A percentile compares a stretch with the other conserved stretches of the same genome.
These are phyloP conservation scores for Balamuthia mandrillaris DNA, from an alignment of 208 protist genomes.

Conservation along the genomic window DNA sequence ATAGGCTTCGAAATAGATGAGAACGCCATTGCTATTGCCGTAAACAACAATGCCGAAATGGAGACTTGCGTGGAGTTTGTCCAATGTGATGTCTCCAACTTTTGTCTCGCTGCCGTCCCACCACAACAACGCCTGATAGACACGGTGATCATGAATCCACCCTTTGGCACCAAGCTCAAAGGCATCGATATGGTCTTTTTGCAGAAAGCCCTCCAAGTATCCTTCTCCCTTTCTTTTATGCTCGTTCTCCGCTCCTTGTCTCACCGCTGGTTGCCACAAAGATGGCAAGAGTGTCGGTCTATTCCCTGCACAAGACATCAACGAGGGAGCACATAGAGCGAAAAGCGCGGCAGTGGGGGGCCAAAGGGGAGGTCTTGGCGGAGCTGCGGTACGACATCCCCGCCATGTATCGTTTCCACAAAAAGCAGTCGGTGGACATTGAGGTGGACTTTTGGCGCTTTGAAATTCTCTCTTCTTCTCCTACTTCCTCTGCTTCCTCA, in stretches of 20 bases:
- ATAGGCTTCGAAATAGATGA: slow-evolving; percentile 58
- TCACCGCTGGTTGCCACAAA: neutral
- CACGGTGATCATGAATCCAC: slow-evolving; percentile 67
- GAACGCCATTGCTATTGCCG: slow-evolving; percentile 44
- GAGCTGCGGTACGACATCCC: slow-evolving; percentile 63
- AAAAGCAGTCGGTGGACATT: slow-evolving; percentile 40
- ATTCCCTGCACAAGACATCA: slow-evolving; percentile 58
- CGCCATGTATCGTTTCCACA: slow-evolving; percentile 62
- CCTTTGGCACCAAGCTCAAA: slow-evolving; percentile 62
- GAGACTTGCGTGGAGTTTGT: slow-evolving; percentile 50
- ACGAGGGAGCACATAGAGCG: slow-evolving; percentile 43
- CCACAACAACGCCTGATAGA: slow-evolving; percentile 34
- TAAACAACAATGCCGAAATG: slow-evolving; percentile 45
- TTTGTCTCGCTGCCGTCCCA: neutral
- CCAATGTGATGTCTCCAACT: slow-evolving; percentile 6
- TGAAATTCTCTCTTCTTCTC: neutral
- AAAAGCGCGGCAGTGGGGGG: slow-evolving; percentile 48
- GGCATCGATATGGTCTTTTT: slow-evolving; percentile 63
- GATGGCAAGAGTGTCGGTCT: slow-evolving; percentile 29
- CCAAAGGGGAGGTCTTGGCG: slow-evolving; percentile 52
- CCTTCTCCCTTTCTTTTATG: neutral
- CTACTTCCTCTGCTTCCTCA: neutral
- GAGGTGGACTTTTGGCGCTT: slow-evolving; percentile 39
- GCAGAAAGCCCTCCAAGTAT: slow-evolving; percentile 18
- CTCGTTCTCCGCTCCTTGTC: neutral